A percentile compares a stretch with the other conserved stretches of the same genome.
Conservation (phyloP, 345 rosid species). For the Firmiana major region DNA sequence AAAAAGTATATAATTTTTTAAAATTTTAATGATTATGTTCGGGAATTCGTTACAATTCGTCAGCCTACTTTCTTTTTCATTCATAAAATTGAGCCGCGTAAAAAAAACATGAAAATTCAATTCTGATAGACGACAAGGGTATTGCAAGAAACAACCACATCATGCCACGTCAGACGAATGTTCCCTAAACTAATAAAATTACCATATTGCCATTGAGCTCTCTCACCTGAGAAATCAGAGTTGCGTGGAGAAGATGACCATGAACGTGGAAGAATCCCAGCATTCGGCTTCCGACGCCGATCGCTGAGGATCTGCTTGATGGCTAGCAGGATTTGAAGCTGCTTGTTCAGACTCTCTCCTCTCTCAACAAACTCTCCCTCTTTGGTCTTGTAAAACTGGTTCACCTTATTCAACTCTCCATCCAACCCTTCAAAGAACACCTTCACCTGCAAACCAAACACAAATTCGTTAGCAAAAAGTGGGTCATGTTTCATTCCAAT, state of each 20-base stretch:
- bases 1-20: too few species aligned
- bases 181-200: background rate
- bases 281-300: conserved; percentile 33
- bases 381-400: conserved; percentile 67
- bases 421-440: conserved; percentile 66
- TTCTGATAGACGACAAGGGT: too few species aligned
- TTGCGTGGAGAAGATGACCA: conserved; percentile 44
- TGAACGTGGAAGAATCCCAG: conserved; percentile 36
- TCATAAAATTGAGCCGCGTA: too few species aligned
- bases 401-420: conserved; percentile 80
- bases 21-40: background rate
- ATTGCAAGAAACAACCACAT: background rate
- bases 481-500: background rate
- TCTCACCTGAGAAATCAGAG: conserved; percentile 63
- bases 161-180: background rate
- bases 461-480: background rate
- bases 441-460: conserved; percentile 41
- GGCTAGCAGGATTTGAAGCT: conserved; percentile 57
- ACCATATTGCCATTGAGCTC: background rate
- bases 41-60: background rate
- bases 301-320: conserved; percentile 52
- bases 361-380: conserved; percentile 80
- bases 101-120: too few species aligned
- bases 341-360: conserved; percentile 72
- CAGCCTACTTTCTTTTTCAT: background rate